Conservation (phyloP, 306 rosid genomes). For the Sicyos baderoa region DNA sequence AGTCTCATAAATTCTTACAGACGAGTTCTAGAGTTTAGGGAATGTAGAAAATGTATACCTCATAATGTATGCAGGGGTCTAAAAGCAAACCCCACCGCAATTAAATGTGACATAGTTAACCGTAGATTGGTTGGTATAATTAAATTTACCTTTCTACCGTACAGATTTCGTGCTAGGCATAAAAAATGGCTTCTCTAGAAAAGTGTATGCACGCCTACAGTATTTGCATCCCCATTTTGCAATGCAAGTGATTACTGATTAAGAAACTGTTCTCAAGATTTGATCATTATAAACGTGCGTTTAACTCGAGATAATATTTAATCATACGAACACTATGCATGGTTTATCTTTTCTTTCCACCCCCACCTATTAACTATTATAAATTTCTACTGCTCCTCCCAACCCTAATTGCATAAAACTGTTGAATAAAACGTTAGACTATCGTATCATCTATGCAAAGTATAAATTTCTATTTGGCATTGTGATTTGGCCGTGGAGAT, state of each 20-base stretch:
- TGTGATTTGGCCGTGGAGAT: too few species aligned
- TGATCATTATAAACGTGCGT: neutral
- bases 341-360: neutral
- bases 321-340: neutral
- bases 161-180: too few species aligned
- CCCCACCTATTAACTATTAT: neutral
- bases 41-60: neutral
- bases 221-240: neutral
- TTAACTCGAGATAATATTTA: neutral
- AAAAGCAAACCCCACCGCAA: too few species aligned
- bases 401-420: neutral
- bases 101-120: too few species aligned
- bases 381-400: neutral
- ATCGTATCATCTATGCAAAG: neutral
- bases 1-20: neutral
- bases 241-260: too few species aligned
- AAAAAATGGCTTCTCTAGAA: too few species aligned
- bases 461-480: neutral
- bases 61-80: neutral
- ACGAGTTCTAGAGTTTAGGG: neutral
- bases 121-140: too few species aligned
- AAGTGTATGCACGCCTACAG: neutral
- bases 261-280: neutral
- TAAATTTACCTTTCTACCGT: too few species aligned
- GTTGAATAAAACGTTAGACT: too few species aligned